phyloP scores from a whole-genome alignment of 345 rosid species.

The Camelina laxa region DNA sequence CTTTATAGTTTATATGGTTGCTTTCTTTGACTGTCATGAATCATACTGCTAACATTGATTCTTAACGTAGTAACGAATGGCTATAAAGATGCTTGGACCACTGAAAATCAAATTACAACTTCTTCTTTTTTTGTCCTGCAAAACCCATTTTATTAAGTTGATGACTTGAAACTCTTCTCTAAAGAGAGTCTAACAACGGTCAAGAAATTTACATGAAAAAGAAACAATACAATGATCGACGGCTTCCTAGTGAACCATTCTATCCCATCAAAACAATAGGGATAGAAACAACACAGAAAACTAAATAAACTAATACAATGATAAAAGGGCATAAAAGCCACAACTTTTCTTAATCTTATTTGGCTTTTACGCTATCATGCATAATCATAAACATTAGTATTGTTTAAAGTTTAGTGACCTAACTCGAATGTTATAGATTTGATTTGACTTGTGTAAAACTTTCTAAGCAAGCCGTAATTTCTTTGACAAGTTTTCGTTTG shows the following conservation, averaged over 20 bases:
- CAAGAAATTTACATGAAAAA: no score
- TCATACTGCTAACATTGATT: background rate
- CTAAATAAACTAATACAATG: no score
- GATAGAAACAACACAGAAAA: no score
- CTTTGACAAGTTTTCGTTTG: background rate
- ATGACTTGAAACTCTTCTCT: no score
- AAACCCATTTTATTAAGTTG: no score
- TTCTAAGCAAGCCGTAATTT: background rate
- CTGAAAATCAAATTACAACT: conserved; percentile 1
- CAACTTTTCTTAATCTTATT: conserved; percentile 19
- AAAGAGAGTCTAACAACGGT: no score
- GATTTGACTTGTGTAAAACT: conserved; percentile 39
- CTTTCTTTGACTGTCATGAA: conserved; percentile 42
- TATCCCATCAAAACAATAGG: no score
- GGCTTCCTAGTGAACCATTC: no score
- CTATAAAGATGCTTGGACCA: conserved; percentile 17
- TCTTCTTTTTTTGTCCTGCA: no score
- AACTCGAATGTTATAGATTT: conserved; percentile 35
- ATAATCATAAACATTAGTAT: conserved; percentile 1
- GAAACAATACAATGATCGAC: no score
- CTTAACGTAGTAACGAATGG: conserved; percentile 4
- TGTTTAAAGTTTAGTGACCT: conserved; percentile 26
- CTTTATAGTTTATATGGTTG: background rate
- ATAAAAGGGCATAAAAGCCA: no score
- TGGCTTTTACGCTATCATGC: conserved; percentile 16